A percentile compares a stretch with the other conserved stretches of the same genome.
Conservation (phyloP, 2,329 filamentous ascomycete genomes). For the Alternaria rosae region DNA sequence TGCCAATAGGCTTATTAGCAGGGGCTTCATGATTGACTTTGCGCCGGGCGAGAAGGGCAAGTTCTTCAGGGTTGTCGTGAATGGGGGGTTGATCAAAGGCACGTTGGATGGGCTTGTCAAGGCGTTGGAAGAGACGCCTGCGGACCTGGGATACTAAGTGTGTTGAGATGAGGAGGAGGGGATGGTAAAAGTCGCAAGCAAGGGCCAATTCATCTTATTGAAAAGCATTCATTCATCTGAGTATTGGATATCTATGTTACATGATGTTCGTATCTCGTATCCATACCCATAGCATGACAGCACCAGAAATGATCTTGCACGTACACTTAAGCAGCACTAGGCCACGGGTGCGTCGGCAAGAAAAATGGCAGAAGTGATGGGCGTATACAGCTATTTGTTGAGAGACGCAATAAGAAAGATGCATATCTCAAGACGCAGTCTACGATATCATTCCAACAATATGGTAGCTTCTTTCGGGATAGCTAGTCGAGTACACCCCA, state of each 20-base stretch:
- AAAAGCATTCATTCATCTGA: slow-evolving; percentile 24
- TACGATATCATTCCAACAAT: neutral
- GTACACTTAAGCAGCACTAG: slow-evolving; percentile 19
- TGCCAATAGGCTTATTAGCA: slow-evolving; percentile 60
- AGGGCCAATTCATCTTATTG: neutral
- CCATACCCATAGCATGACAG: slow-evolving; percentile 23
- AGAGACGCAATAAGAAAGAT: slow-evolving; percentile 3
- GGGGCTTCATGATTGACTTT: slow-evolving; percentile 75
- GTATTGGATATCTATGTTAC: slow-evolving; percentile 40
- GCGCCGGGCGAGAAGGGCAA: slow-evolving; percentile 67
- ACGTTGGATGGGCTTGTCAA: slow-evolving; percentile 49
- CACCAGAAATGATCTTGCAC: slow-evolving; percentile 32
- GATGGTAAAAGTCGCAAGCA: neutral
- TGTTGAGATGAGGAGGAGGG: too few relatives aligned
- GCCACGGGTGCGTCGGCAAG: slow-evolving; percentile 23
- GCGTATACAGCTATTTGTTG: slow-evolving; percentile 17
- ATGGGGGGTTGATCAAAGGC: slow-evolving; percentile 65
- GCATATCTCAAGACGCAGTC: slow-evolving; percentile 5
- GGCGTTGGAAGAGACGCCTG: slow-evolving; percentile 61
- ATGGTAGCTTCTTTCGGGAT: neutral
- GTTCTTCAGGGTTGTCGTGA: slow-evolving; percentile 75
- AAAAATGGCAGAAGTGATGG: slow-evolving; percentile 21
- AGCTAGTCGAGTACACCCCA: slow-evolving; percentile 65
- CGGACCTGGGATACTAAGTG: slow-evolving; percentile 38
- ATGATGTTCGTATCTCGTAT: slow-evolving; percentile 23